Base-by-base conservation (phyloP, 345 rosid genomes). In the Brassica cretica region DNA sequence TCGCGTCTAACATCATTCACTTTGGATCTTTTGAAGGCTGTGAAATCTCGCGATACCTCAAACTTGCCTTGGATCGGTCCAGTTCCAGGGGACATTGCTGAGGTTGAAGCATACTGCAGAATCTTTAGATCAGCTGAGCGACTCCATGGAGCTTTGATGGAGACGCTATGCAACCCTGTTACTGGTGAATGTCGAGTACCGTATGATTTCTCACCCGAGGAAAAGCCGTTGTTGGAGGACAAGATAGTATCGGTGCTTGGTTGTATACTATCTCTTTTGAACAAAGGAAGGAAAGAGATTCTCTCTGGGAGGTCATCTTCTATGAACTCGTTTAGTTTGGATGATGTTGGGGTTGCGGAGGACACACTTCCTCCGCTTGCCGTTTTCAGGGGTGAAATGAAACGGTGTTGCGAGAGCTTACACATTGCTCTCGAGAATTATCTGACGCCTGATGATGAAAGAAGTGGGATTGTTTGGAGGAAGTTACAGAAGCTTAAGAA, bases 91-190 rank as follows among this genome's bases (percentile, higher is more conserved):
- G 98, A 94, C 62, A 92, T 94, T 74, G 97, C 99, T 56, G 99
- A 94, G 84, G 86, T 94, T 29, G 98, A 94, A 84, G 97, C 99
- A 10, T 94, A 94, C 69, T 94, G 99, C 83, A 87, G 99, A 73
- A 91, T 92, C 32, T 94, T 94, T 69, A 86, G 98, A 85, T 86
- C 96, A 9, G 90, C 95, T 10, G 98, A 94, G 83, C 60, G 85
- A 78, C 88, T 92, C 19, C 97, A 90, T 84, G 82, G 89, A 82
- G 90, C 98, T 1, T 66, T 94, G 82, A 94, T 94, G 98, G 93
- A 92, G 67, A 85, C 98, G 1, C 73, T 94, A 32, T 94, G 99
- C 88, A 94, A 92, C 86, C 99, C 99, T 5, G 68, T 89, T 83
- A 94, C 98, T 0, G 99, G 99, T 55, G 97, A 91, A 84, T 94